phyloP scores from a whole-genome alignment of 1,284 basidiomycete species.

The Microbotryum silenes-acaulis region DNA sequence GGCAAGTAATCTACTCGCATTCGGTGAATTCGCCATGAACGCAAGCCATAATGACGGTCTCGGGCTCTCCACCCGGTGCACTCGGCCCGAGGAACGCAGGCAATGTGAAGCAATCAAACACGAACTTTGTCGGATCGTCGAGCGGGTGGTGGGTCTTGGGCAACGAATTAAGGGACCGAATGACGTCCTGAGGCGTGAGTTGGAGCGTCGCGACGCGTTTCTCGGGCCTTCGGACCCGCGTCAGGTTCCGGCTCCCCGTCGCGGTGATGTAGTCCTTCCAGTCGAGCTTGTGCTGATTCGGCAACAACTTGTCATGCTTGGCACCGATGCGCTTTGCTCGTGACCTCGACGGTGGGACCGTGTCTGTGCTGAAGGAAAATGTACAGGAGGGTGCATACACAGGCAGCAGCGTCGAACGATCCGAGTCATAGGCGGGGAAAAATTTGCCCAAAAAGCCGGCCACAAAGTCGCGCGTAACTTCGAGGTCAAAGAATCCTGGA shows the following conservation, averaged over 20 bases:
- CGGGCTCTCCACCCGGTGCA: conserved; percentile 50
- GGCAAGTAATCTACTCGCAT: conserved; percentile 49
- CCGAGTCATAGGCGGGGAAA: conserved; percentile 73
- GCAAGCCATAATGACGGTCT: conserved; percentile 60
- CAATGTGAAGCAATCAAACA: conserved; percentile 69
- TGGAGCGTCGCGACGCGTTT: conserved; percentile 64
- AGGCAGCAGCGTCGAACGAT: conserved; percentile 59
- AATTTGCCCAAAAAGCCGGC: conserved; percentile 75
- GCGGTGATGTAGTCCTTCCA: conserved; percentile 64
- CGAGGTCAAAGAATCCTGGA: conserved; percentile 58
- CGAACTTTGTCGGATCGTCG: conserved; percentile 68
- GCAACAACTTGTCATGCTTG: conserved; percentile 47
- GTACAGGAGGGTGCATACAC: conserved; percentile 78
- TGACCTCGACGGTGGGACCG: conserved; percentile 64
- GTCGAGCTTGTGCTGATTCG: conserved; percentile 69
- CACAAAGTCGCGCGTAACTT: conserved; percentile 55
- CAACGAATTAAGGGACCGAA: conserved; percentile 56
- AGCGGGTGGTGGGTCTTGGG: conserved; percentile 72
- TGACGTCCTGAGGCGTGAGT: conserved; percentile 59
- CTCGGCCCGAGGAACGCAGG: conserved; percentile 42
- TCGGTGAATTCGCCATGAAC: conserved; percentile 90
- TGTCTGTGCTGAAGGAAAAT: conserved; percentile 80
- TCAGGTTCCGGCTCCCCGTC: conserved; percentile 56
- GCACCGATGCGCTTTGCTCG: conserved; percentile 49
- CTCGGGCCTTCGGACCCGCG: conserved; percentile 49